Evolutionary conservation across 2,329 filamentous ascomycete species (phyloP).

Genomic region (Aspergillus persii): DNA sequence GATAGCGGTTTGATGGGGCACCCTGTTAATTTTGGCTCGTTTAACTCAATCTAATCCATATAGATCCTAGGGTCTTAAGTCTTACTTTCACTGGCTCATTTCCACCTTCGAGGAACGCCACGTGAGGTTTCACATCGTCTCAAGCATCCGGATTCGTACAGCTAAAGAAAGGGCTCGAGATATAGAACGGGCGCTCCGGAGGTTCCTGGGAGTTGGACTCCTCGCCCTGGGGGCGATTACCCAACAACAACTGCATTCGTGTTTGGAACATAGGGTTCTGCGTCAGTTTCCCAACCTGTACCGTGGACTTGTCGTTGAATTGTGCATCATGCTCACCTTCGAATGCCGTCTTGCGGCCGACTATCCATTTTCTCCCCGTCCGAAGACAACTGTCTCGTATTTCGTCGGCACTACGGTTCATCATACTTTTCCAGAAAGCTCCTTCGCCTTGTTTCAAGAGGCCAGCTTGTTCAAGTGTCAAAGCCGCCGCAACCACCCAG

Average conservation of each 20-base stretch:
- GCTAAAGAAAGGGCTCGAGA: constrained; percentile 20
- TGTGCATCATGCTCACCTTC: constrained; percentile 17
- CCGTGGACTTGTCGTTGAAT: constrained; percentile 8
- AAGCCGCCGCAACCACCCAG: constrained; percentile 14
- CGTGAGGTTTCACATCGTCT: background rate
- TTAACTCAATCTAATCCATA: too few species aligned
- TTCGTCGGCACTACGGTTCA: constrained; percentile 14
- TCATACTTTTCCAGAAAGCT: constrained; percentile 18
- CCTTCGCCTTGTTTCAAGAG: constrained; percentile 12
- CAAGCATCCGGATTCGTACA: background rate
- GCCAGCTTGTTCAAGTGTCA: constrained; percentile 4
- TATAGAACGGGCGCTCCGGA: constrained; percentile 13
- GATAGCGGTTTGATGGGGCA: too few species aligned
- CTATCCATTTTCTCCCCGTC: constrained; percentile 12
- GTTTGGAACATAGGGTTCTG: constrained; percentile 10
- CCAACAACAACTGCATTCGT: constrained; percentile 13
- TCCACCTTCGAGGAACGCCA: background rate
- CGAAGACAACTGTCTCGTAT: constrained; percentile 12
- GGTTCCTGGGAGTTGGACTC: background rate
- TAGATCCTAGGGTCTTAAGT: background rate
- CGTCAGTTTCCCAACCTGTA: constrained; percentile 9
- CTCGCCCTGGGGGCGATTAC: background rate
- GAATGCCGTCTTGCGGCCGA: constrained; percentile 8
- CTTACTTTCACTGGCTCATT: background rate
- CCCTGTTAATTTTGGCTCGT: too few species aligned